Evolutionary conservation across 805 yeast genomes (phyloP), one percentile per base, ranked within the genome.

Genomic region (Yamadazyma nakazawae): DNA sequence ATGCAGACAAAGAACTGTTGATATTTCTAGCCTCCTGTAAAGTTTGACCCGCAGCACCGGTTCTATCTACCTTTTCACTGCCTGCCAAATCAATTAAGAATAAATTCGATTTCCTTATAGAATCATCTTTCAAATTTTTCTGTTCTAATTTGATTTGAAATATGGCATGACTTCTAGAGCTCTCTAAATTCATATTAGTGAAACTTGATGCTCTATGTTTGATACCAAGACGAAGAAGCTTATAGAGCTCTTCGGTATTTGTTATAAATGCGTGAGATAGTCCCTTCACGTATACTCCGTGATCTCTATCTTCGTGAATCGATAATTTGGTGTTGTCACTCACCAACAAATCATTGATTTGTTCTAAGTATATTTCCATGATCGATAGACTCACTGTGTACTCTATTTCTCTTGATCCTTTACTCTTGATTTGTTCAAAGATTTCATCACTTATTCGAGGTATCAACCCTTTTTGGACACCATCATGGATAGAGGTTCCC

Each of bases 81-180:
- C 96, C 96, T 0, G 96, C 96, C 52, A 89, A 72, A 65, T 89
- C 97, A 11, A 88, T 92, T 32, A 89, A 63, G 55, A 82, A 85
- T 49, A 89, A 70, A 48, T 79, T 81, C 5, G 90, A 84, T 34
- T 75, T 70, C 59, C 80, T 84, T 17, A 78, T 70, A 6, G 80
- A 73, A 12, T 85, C 87, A n/a, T 76, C 72, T 3, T 64, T 64
- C 16, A 71, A 50, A 54, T 78, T 74, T 57, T 78, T 79, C 57
- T 86, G 92, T n/a, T 77, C 70, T 6, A 90, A 67, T 42, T 77
- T 78, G 4, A 91, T 71, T 45, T 84, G 85, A 51, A 88, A 80
- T 26, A 90, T 85, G 0, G 92, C 81, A 62, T 89, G 96, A 0
- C 95, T 84, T 52, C 96, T 72, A 5, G 92, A 84, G 9, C 89